phyloP scores from a whole-genome alignment of 2,329 filamentous ascomycete genomes.

The Pezicula neosporulosa region DNA sequence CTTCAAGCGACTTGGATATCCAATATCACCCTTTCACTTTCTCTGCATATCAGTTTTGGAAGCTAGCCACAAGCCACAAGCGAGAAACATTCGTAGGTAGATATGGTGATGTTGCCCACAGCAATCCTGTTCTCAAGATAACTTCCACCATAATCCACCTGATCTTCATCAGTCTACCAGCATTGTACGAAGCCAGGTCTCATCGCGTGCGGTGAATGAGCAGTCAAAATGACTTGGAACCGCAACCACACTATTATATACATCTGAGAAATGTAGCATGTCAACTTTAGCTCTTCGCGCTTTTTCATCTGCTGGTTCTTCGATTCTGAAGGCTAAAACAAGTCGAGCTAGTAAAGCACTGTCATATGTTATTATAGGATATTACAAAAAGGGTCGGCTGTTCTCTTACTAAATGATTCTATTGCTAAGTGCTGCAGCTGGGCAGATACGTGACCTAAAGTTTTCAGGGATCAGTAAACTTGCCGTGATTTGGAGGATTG shows the following conservation, averaged over 20 bases:
- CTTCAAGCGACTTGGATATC: no score
- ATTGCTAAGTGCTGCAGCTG: constrained; percentile 20
- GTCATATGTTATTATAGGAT: no score
- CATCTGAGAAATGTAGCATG: constrained; percentile 16
- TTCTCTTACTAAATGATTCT: constrained; percentile 14
- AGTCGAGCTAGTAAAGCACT: constrained; percentile 14
- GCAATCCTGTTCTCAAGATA: no score
- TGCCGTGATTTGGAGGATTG: no score
- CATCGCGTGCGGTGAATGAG: constrained; percentile 10
- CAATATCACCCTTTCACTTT: no score
- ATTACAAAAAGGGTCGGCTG: not conserved
- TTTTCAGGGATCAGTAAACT: no score
- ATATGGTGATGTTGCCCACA: no score
- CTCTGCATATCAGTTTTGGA: no score
- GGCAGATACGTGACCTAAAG: constrained; percentile 13
- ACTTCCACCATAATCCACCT: no score
- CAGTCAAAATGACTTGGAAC: constrained; percentile 13
- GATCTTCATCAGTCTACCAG: not conserved
- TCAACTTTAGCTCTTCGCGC: constrained; percentile 12
- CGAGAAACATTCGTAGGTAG: no score
- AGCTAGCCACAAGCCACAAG: no score
- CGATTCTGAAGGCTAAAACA: constrained; percentile 15
- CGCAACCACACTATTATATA: constrained; percentile 10
- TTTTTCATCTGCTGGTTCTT: constrained; percentile 4
- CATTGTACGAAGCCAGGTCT: not conserved